These are phyloP conservation scores for Pseudonitzschia pungens DNA, from an alignment of 108 stramenopile genomes.

Conservation along the genomic window DNA sequence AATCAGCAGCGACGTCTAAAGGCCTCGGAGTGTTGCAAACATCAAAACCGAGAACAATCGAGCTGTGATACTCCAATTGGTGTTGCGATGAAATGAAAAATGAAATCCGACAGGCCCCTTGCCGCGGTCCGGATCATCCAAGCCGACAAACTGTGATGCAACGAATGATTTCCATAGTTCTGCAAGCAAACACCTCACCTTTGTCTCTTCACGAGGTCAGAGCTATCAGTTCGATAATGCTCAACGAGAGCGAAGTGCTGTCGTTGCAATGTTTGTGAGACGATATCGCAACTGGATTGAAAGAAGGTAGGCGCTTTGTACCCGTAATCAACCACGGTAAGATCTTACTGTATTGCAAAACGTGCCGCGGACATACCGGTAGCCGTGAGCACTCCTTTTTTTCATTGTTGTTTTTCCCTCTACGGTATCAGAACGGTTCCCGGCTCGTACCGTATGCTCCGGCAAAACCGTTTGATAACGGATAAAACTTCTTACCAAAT, in stretches of 20 bases:
- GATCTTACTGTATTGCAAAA: too few species aligned
- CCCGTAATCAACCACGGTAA: too few species aligned
- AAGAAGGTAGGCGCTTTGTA: too few species aligned
- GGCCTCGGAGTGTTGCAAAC: constrained; percentile 10
- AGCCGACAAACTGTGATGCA: background rate
- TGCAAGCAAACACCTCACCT: background rate
- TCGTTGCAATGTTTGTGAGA: background rate
- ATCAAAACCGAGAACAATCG: background rate
- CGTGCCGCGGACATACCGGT: too few species aligned
- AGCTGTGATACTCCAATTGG: constrained; percentile 3
- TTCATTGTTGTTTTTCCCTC: too few species aligned
- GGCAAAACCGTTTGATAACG: too few species aligned
- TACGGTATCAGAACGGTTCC: too few species aligned
- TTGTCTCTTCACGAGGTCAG: background rate
- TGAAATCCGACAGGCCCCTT: background rate
- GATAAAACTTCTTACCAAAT: too few species aligned
- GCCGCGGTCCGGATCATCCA: background rate
- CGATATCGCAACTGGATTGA: too few species aligned
- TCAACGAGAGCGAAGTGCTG: background rate
- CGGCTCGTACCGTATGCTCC: too few species aligned
- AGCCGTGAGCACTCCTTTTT: too few species aligned
- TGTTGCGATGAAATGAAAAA: background rate
- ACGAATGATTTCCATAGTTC: too few species aligned
- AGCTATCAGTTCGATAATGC: background rate
- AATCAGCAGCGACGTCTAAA: background rate